Percentiles rank a stretch among this genome's conserved stretches.
phyloP scores from a whole-genome alignment of 768 basidiomycete species.

The Russula earlei region DNA sequence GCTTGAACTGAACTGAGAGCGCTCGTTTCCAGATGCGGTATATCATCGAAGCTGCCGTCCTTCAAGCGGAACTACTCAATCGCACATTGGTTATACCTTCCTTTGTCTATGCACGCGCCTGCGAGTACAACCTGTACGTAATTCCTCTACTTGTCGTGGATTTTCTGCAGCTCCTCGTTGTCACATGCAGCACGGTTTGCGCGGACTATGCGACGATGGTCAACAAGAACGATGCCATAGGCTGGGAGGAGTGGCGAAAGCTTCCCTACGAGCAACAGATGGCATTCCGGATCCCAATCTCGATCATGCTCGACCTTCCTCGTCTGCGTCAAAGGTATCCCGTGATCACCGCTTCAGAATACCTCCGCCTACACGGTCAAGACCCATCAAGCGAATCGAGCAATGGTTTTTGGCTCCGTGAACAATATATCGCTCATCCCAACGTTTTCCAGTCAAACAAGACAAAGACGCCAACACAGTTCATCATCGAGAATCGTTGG shows the following conservation, averaged over 20 bases:
- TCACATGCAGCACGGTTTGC: slow-evolving; percentile 26
- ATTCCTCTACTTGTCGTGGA: not conserved
- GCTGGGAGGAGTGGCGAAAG: slow-evolving; percentile 34
- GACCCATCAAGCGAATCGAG: slow-evolving; percentile 28
- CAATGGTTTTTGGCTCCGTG: slow-evolving; percentile 32
- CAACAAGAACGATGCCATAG: slow-evolving; percentile 36
- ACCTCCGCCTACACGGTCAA: slow-evolving; percentile 33
- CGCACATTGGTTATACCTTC: slow-evolving; percentile 37
- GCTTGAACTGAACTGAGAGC: not conserved
- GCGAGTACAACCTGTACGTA: slow-evolving; percentile 33
- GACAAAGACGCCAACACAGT: slow-evolving; percentile 24
- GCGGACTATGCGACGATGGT: slow-evolving; percentile 36
- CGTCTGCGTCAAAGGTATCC: slow-evolving; percentile 30
- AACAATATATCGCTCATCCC: slow-evolving; percentile 28
- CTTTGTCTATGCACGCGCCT: slow-evolving; percentile 37
- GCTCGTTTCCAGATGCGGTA: slow-evolving; percentile 33
- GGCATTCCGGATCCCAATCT: slow-evolving; percentile 30
- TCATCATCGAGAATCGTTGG: slow-evolving; percentile 31
- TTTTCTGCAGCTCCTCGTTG: not conserved
- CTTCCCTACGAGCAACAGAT: slow-evolving; percentile 30
- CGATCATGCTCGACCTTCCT: slow-evolving; percentile 35
- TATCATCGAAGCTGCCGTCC: slow-evolving; percentile 37
- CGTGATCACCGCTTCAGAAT: slow-evolving; percentile 36
- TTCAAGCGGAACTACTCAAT: slow-evolving; percentile 37
- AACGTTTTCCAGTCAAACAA: slow-evolving; percentile 23